A percentile compares a stretch with the other conserved stretches of the same genome.
Evolutionary conservation across 345 rosid genomes (phyloP).

Genomic region (Bruguiera gymnorhiza): DNA sequence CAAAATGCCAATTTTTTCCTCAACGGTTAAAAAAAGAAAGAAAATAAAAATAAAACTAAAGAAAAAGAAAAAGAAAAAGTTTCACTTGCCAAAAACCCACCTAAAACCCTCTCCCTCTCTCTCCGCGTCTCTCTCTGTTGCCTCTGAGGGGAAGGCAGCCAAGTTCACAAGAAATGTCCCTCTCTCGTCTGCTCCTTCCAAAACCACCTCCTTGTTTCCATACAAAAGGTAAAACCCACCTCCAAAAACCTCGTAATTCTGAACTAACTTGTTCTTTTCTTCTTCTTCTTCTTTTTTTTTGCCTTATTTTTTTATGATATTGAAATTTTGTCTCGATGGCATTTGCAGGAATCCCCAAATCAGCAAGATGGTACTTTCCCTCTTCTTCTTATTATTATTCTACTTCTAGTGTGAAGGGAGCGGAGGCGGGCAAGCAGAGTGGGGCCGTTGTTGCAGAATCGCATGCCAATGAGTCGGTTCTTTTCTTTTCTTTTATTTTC

Average conservation of each 20-base stretch:
- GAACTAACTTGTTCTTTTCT: background rate
- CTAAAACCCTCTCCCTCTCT: constrained; percentile 5
- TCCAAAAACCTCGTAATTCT: background rate
- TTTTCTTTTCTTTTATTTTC: background rate
- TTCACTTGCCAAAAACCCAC: constrained; percentile 4
- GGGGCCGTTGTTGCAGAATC: background rate
- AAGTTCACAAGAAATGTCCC: constrained; percentile 19
- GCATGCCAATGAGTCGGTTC: constrained; percentile 7
- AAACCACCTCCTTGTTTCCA: constrained; percentile 19
- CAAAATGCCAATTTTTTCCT: too few species aligned
- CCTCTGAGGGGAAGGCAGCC: background rate
- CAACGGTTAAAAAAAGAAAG: too few species aligned
- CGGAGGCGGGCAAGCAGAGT: constrained; percentile 4
- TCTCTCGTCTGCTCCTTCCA: constrained; percentile 30
- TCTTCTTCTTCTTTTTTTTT: background rate
- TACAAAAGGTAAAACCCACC: constrained; percentile 21
- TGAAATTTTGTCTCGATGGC: background rate
- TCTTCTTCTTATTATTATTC: constrained; percentile 22
- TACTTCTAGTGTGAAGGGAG: background rate
- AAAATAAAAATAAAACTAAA: too few species aligned
- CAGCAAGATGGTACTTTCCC: constrained; percentile 18
- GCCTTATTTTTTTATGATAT: background rate
- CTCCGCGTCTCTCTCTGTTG: background rate
- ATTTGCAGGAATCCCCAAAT: constrained; percentile 23
- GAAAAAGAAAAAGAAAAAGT: too few species aligned